phyloP scores from a whole-genome alignment of 2,329 filamentous ascomycete genomes.

The Cordyceps cateniannulata region DNA sequence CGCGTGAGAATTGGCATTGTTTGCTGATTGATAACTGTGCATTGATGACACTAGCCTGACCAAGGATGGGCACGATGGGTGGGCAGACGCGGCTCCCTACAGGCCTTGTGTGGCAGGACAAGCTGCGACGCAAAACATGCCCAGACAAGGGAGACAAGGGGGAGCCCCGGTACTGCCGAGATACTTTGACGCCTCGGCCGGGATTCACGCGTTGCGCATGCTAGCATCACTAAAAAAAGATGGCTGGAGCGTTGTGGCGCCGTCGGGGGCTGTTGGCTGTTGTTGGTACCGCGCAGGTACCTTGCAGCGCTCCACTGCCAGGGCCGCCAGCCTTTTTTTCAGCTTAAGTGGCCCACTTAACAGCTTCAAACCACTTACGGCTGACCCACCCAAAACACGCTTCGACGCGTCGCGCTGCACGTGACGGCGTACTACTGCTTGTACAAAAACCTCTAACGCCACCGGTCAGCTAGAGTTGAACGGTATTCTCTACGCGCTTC shows the following conservation, averaged over 20 bases:
- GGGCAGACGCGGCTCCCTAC: conserved; percentile 4
- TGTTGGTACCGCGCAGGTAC: conserved; percentile 14
- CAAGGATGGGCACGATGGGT: conserved; percentile 19
- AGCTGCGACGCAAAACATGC: conserved; percentile 9
- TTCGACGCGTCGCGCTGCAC: conserved; percentile 30
- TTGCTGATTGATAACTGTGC: conserved; percentile 27
- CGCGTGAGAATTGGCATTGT: conserved; percentile 17
- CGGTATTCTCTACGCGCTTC: conserved; percentile 23
- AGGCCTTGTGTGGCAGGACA: conserved; percentile 16
- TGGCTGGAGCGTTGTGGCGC: conserved; percentile 15
- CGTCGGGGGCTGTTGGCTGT: neutral
- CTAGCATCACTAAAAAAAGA: conserved; percentile 6
- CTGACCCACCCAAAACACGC: conserved; percentile 20
- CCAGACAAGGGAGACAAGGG: neutral
- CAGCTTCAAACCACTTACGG: neutral
- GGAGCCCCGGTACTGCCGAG: neutral
- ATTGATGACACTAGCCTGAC: conserved; percentile 18
- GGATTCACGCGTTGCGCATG: conserved; percentile 18
- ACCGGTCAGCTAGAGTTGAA: conserved; percentile 16
- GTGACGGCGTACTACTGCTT: conserved; percentile 30
- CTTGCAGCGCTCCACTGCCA: conserved; percentile 10
- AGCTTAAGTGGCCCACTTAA: conserved; percentile 21
- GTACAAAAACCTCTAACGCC: conserved; percentile 34
- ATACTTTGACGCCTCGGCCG: conserved; percentile 19
- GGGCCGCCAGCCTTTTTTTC: conserved; percentile 10